Base-by-base conservation (phyloP, 345 rosid species). In the Syzygium jambos region DNA sequence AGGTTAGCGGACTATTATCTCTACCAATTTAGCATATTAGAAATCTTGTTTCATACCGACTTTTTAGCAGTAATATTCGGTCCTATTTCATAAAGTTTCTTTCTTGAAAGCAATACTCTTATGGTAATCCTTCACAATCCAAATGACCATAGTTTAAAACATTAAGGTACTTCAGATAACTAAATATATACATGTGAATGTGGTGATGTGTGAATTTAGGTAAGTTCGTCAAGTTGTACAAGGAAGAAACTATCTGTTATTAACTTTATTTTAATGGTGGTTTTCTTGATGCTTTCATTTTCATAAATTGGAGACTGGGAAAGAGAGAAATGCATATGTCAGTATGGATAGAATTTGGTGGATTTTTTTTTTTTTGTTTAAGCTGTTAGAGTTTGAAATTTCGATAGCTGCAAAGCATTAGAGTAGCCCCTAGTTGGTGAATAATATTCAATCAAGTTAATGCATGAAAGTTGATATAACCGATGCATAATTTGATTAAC, bases 1-100 rank as follows among this genome's bases (percentile, higher is more conserved):
- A 98, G 97, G 99, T 98, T 57, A 86, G 94, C 59, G 19, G 68
- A 84, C 82, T 86, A 68, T 82, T 46, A 16, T 52, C 27, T 27
- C 22, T 56, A 49, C 14, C 54, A 27, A 52, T 15, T 41, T 68
- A 9, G 68, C 34, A 43, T n/a, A 25, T 68, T 14, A 84, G 17
- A 68, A 73, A 27, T 11, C 46, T 53, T n/a, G 49, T 34, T 59
- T 34, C 56, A 30, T 83, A 7, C 21, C 23, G n/a, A 34, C n/a
- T 46, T 17, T 21, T 52, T 10, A 38, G 11, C 82, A n/a, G 54
- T 23, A 80, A 78, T 52, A 25, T 87, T 87, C 46, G 21, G 86
- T 85, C 43, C 43, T 23, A 7, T 73, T 73, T 49, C 27, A 73
- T 73, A 43, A 73, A 38, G 82, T 41, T 73, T 73, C 15, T 38